Evolutionary conservation across 805 yeast genomes (phyloP).

Genomic region (Kodamaea neixiangensis): DNA sequence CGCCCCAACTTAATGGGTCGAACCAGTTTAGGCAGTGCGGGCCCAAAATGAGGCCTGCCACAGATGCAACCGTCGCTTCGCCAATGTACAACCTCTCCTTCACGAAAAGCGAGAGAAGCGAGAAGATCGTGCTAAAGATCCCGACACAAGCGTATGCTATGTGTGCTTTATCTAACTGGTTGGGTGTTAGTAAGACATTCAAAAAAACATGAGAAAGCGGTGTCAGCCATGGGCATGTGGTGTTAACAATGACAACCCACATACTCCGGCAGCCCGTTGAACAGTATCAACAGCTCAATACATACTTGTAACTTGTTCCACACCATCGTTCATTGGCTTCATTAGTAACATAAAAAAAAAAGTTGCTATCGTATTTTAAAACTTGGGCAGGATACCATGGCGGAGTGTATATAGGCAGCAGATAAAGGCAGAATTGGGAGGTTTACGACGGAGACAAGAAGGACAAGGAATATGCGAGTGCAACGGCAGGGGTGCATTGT

Average conservation of each 20-base stretch:
- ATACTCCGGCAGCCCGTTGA: too few species aligned
- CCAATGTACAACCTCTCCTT: constrained; percentile 86
- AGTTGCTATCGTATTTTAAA: constrained; percentile 1
- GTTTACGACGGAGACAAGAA: background rate
- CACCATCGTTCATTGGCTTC: constrained; percentile 13
- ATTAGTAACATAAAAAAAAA: background rate
- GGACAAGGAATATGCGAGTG: background rate
- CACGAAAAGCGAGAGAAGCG: constrained; percentile 75
- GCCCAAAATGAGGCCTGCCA: constrained; percentile 84
- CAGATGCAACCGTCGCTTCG: constrained; percentile 86
- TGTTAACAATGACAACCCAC: background rate
- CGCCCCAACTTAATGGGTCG: constrained; percentile 82
- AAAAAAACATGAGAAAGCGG: too few species aligned
- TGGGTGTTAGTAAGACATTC: constrained; percentile 14
- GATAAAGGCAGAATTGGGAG: background rate
- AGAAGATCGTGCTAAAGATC: constrained; percentile 76
- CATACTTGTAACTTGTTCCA: constrained; percentile 26
- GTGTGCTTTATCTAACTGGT: constrained; percentile 62
- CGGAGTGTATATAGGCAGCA: background rate
- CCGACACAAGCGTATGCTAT: constrained; percentile 88
- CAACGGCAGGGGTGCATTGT: background rate
- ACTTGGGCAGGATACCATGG: background rate
- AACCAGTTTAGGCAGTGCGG: constrained; percentile 87
- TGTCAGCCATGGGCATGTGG: too few species aligned
- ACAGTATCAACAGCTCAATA: background rate